phyloP scores from a whole-genome alignment of 352 stramenopile species.

The Phytophthora pinifolia region DNA sequence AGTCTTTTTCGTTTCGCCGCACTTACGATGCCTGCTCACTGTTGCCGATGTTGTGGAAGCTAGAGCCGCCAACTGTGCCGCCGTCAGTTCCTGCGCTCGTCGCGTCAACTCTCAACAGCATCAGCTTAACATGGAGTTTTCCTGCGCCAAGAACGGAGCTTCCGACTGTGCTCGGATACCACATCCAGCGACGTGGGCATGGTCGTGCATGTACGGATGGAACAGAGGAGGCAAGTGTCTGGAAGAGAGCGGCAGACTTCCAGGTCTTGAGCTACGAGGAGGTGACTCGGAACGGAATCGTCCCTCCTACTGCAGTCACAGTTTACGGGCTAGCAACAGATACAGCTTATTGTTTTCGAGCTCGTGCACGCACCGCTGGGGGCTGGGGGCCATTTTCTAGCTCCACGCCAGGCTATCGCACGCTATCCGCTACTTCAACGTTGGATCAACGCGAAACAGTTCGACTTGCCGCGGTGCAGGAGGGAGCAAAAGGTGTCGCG shows the following conservation, averaged over 20 bases:
- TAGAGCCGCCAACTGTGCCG: slow-evolving; percentile 35
- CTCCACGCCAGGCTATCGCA: slow-evolving; percentile 37
- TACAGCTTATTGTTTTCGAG: slow-evolving; percentile 58
- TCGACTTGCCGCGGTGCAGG: slow-evolving; percentile 17
- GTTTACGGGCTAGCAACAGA: slow-evolving; percentile 45
- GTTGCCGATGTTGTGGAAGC: not conserved
- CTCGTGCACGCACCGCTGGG: slow-evolving; percentile 52
- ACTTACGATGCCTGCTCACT: no score
- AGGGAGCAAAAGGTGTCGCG: slow-evolving; percentile 26
- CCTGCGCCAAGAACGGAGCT: slow-evolving; percentile 24
- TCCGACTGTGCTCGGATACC: slow-evolving; percentile 57
- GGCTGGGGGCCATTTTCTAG: slow-evolving; percentile 72
- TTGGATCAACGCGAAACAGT: slow-evolving; percentile 40
- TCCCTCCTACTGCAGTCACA: slow-evolving; percentile 32
- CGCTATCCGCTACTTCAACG: slow-evolving; percentile 32
- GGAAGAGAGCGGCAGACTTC: slow-evolving; percentile 56
- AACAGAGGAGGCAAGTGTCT: slow-evolving; percentile 26
- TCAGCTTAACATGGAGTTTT: slow-evolving; percentile 47
- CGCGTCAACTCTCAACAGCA: slow-evolving; percentile 42
- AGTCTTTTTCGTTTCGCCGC: not conserved
- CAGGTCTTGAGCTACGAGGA: slow-evolving; percentile 60
- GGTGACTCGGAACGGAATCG: slow-evolving; percentile 27
- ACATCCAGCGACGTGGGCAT: slow-evolving; percentile 51
- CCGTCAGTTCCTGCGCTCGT: slow-evolving; percentile 36
- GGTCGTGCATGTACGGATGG: slow-evolving; percentile 40